Percentiles rank a stretch among this genome's conserved stretches.
These are phyloP conservation scores for Lyophyllum decastes DNA, from an alignment of 768 basidiomycete species.

Conservation along the genomic window DNA sequence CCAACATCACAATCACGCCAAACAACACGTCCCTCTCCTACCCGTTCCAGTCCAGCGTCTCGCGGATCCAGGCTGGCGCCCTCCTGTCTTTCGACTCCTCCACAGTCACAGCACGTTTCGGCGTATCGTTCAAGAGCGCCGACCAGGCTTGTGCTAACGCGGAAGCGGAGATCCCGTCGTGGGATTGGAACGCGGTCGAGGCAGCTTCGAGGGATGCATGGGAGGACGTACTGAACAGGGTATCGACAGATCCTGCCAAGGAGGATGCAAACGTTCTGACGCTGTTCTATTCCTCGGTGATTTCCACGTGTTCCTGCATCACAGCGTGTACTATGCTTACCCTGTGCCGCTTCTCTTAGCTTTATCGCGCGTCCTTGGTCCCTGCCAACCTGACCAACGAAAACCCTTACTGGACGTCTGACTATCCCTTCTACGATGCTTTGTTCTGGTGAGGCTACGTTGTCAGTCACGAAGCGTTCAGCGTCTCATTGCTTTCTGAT, in stretches of 20 bases:
- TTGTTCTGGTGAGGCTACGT: constrained; percentile 43
- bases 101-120: constrained; percentile 52
- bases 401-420: constrained; percentile 51
- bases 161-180: constrained; percentile 50
- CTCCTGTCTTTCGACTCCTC: constrained; percentile 40
- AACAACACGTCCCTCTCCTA: constrained; percentile 35
- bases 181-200: constrained; percentile 46
- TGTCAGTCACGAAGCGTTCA: not conserved
- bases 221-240: constrained; percentile 44
- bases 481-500: constrained; percentile 3
- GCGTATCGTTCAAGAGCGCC: constrained; percentile 54
- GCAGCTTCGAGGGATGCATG: constrained; percentile 37
- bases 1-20: constrained; percentile 33
- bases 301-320: not conserved
- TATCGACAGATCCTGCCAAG: constrained; percentile 30
- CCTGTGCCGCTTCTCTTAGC: constrained; percentile 23
- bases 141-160: constrained; percentile 61
- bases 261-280: constrained; percentile 45
- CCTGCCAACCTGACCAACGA: constrained; percentile 52
- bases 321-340: not conserved
- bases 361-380: constrained; percentile 51
- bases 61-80: constrained; percentile 44
- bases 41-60: constrained; percentile 37
- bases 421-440: constrained; percentile 51
- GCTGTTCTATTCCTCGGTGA: constrained; percentile 49